A percentile compares a stretch with the other conserved stretches of the same genome.
Evolutionary conservation across 768 basidiomycete genomes (phyloP).

Genomic region (Chalciporus sphaerocephalus): DNA sequence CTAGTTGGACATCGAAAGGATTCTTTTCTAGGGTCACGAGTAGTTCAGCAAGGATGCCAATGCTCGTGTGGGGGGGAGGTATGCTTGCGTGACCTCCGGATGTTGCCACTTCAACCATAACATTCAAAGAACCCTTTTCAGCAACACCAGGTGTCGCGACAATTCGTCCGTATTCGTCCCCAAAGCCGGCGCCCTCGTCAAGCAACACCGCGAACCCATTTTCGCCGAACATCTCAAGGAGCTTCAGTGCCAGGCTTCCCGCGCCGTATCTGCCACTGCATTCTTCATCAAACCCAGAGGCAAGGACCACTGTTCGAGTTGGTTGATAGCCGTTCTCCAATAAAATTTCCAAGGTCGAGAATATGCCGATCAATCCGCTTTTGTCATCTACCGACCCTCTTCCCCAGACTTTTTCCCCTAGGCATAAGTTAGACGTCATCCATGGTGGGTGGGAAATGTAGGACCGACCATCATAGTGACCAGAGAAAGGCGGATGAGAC

Average conservation of each 20-base stretch:
- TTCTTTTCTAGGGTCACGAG: slow-evolving; percentile 66
- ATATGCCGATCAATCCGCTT: slow-evolving; percentile 61
- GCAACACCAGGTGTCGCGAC: slow-evolving; percentile 62
- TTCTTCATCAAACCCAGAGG: slow-evolving; percentile 80
- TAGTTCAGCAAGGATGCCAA: slow-evolving; percentile 73
- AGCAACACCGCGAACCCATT: slow-evolving; percentile 73
- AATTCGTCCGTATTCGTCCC: slow-evolving; percentile 46
- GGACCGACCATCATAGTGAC: slow-evolving; percentile 49
- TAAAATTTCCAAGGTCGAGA: slow-evolving; percentile 60
- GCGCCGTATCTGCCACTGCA: slow-evolving; percentile 55
- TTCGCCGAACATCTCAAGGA: slow-evolving; percentile 62
- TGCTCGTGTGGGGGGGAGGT: slow-evolving; percentile 82
- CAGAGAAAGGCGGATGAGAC: slow-evolving; percentile 61
- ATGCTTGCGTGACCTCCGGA: slow-evolving; percentile 85
- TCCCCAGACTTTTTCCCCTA: slow-evolving; percentile 44
- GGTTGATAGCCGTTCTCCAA: slow-evolving; percentile 62
- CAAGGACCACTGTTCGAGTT: slow-evolving; percentile 53
- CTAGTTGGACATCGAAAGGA: slow-evolving; percentile 51
- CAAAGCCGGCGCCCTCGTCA: slow-evolving; percentile 77
- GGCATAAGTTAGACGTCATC: not conserved
- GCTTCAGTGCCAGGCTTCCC: slow-evolving; percentile 37
- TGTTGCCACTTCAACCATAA: slow-evolving; percentile 58
- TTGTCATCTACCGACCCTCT: slow-evolving; percentile 56
- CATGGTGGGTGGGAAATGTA: not conserved
- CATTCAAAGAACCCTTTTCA: slow-evolving; percentile 70